Base-by-base conservation (phyloP, 306 rosid genomes). In the Elaeagnus macrophylla region DNA sequence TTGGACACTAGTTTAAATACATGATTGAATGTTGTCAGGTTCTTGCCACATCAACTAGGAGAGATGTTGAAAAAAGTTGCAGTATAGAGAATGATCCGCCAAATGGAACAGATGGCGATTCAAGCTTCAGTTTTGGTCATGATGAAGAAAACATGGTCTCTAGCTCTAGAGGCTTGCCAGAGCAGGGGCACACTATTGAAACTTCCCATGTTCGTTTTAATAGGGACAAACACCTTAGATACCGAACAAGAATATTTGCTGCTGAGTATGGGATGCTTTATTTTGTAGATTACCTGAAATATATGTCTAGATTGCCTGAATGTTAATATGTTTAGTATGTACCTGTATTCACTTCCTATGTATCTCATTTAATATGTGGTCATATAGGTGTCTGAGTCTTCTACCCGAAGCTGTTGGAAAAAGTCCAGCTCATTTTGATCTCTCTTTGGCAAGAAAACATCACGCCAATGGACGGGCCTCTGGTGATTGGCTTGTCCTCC, bases 61-160 rank as follows among this genome's bases (percentile, higher is more conserved):
- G 60, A 60, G 60, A 45, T 54, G 55, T 46, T 52, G 83, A 83
- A 70, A 65, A 38, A 59, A 74, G 53, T 56, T 70, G 65, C 58
- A 59, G 56, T 54, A 56, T 70, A 42, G 75, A 64, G 48, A 75
- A 62, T 72, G 89, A 91, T 71, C 53, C 59, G n/a, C 57, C 57
- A 69, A 72, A 65, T 70, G 78, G 68, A 66, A 60, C 57, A 47
- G 94, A 90, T 37, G 80, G 81, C 53, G 96, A 78, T 43, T 38
- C 70, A 51, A 75, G 74, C 66, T 52, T 66, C 78, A 73, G 67
- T 71, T 60, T 58, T 49, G 94, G 79, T 55, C 85, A 71, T 17
- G 84, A 84, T 69, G 93, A 84, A 37, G 97, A 91, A 61, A 84
- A 74, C 76, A 91, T 91, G 96, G 94, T 91, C 67, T 72, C 96